Evolutionary conservation across 2,329 filamentous ascomycete species (phyloP), one percentile per base, ranked within the genome.

Genomic region (Stylonectria norvegica): DNA sequence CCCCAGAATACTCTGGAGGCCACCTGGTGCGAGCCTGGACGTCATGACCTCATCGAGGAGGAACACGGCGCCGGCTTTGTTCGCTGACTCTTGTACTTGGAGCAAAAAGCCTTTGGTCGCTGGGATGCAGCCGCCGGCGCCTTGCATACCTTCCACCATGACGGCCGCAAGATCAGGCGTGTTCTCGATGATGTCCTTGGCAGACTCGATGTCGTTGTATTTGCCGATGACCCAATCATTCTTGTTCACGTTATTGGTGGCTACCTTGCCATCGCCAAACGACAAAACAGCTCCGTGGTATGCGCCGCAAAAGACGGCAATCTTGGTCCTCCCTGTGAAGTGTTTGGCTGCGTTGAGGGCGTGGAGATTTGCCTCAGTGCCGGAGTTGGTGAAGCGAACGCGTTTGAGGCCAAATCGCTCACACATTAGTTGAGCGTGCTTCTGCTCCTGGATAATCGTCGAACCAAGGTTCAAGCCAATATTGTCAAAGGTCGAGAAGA

Each of bases 11-110:
- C 57, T 52, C 6, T 70, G 66, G 3, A 78, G 56, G 1, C 81
- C 79, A 5, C 68, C 61, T 3, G 65, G 65, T 4, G 49, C 50
- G 22, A 84, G 62, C 2, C 82, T 69, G 3, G 75, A 80, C 0
- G 81, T 83, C 72, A 84, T 81, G 3, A 86, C 81, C 60, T 87
- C 83, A 55, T 86, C 83, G 12, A 85, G 65, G 20, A 86, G 78
- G 45, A 86, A 72, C 1, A 86, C 39, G 0, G 75, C 75, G 1
- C 73, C 74, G 1, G 65, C 58, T 48, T 68, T 12, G 6, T 17
- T 20, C 16, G 37, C 31, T 12, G 31, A 15, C n/a, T 34, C n/a
- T 15, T 20, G 15, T 22, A 34, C n/a, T 5, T 5, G 25, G 35
- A 19, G 34, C 32, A 83, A 56, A 49, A 85, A 85, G 6, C 68